Evolutionary conservation across 192 early-diverging fungal species (phyloP), one percentile per base, ranked within the genome.

Genomic region (Backusella morwellensis): DNA sequence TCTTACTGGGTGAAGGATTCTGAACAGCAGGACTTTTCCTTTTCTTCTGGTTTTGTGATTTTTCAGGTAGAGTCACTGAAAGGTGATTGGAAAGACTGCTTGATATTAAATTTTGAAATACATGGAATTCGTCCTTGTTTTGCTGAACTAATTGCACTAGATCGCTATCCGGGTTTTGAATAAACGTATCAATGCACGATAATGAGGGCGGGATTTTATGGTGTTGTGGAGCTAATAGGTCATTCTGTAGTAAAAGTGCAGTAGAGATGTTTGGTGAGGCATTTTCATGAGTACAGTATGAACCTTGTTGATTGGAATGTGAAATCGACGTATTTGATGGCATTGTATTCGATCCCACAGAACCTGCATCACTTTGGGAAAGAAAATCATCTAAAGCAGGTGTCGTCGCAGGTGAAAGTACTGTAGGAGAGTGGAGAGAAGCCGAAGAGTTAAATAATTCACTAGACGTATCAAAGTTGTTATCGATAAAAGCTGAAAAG

Each of bases 401-500:
- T 29, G 56, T 63, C 29, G 56, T 26, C 29, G 56, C 56, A 14
- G 56, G 56, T 63, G 56, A 63, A 26, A 63, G 68, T 40, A 41
- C 15, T 70, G 38, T 40, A 41, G 68, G n/a, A 23, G 68, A 70
- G 1, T 38, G 17, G 6, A 23, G 4, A 21, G 68, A 23, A 26
- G 11, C 23, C n/a, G 35, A 35, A 70, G 68, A 41, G 68, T 70
- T 70, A 21, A 70, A 70, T 12, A 70, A 11, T 12, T 70, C 68
- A 38, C 8, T 70, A 23, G 36, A 41, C 36, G 36, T 70, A 38
- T 70, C 68, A 70, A 70, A 70, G n/a, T 41, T 70, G 11, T 70
- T 70, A 70, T 70, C 68, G 14, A 70, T 70, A 70, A 70, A 70
- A 9, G 35, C 38, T 70, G 68, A 70, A 38, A 70, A 70, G 12